Percentiles rank a stretch among this genome's conserved stretches.
Evolutionary conservation across 768 basidiomycete genomes (phyloP).

Genomic region (Amanita fuliginea): DNA sequence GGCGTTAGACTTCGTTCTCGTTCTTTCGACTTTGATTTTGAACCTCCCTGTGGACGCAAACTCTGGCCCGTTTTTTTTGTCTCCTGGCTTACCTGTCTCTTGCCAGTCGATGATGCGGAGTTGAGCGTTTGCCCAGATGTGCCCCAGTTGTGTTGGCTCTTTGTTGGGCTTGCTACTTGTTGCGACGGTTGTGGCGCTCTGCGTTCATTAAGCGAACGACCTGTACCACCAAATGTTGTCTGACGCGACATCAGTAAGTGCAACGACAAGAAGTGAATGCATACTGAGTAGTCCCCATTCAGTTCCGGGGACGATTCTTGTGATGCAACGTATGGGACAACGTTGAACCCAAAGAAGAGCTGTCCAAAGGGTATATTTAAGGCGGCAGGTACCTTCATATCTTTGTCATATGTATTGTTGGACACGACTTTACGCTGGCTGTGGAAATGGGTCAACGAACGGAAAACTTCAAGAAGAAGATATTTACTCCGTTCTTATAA

Average conservation of each 20-base stretch:
- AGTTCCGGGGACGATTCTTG: slow-evolving; percentile 18
- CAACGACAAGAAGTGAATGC: neutral
- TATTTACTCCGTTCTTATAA: slow-evolving; percentile 80
- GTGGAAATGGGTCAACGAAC: slow-evolving; percentile 10
- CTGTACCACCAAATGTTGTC: slow-evolving; percentile 51
- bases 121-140: slow-evolving; percentile 43
- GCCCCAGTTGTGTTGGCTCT: slow-evolving; percentile 31
- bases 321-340: slow-evolving; percentile 55
- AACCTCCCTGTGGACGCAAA: slow-evolving; percentile 27
- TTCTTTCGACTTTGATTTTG: slow-evolving; percentile 26
- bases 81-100: slow-evolving; percentile 29
- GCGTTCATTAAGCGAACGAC: slow-evolving; percentile 56
- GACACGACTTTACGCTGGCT: slow-evolving; percentile 83
- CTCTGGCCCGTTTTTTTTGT: slow-evolving; percentile 46
- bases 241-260: slow-evolving; percentile 19
- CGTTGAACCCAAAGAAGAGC: slow-evolving; percentile 93
- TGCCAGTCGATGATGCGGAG: slow-evolving; percentile 21
- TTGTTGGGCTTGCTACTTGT: slow-evolving; percentile 19
- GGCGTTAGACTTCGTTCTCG: slow-evolving; percentile 57
- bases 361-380: slow-evolving; percentile 88
- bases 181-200: slow-evolving; percentile 21
- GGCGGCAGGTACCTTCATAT: slow-evolving; percentile 77
- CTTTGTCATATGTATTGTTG: slow-evolving; percentile 63
- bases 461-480: slow-evolving; percentile 8
- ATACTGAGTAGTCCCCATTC: slow-evolving; percentile 19